Base-by-base conservation (phyloP, 2,329 filamentous ascomycete genomes). In the Rhinocladiella similis region DNA sequence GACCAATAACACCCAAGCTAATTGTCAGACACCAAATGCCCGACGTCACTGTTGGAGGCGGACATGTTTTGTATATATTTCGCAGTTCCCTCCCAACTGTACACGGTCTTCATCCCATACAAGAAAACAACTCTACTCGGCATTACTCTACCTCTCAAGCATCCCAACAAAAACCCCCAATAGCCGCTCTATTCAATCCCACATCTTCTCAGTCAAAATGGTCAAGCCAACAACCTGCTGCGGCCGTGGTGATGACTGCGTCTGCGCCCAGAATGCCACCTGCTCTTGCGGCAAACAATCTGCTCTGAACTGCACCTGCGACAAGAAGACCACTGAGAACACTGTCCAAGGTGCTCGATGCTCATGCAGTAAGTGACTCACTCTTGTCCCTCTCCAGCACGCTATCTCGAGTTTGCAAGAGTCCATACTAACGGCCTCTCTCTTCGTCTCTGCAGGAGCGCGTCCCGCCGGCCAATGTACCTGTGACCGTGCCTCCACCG, bases 241-340 rank as follows among this genome's bases (percentile, higher is more conserved):
- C 73, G 80, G 80, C 72, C 80, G 80, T 65, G 76, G 80, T 66
- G 76, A 77, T 62, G 73, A 76, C 67, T 86, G 83, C 66, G 79
- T 80, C 64, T 84, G 81, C 66, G 80, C 81, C 38, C 74, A 78
- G 52, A 80, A 84, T 66, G 82, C 83, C 60, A 84, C 75, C 59
- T 96, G 91, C 84, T 95, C 90, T 14, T 97, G 93, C 73, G 93
- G 93, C 70, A 86, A 96, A 79, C 83, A 94, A 71, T 84, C 86
- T 3, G 93, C 93, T 48, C 84, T 96, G 47, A 81, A 92, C 72
- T 97, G 93, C 83, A 88, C 80, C 61, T 97, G 93, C 78, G 84
- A 84, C 67, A 92, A 90, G 74, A 83, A 91, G 3, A 63, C 80
- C 3, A 75, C 79, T 14, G 92, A 97, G 80, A 97, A 97, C 80